These are phyloP conservation scores for Amyloporia xantha DNA, from an alignment of 768 basidiomycete genomes.

Conservation along the genomic window DNA sequence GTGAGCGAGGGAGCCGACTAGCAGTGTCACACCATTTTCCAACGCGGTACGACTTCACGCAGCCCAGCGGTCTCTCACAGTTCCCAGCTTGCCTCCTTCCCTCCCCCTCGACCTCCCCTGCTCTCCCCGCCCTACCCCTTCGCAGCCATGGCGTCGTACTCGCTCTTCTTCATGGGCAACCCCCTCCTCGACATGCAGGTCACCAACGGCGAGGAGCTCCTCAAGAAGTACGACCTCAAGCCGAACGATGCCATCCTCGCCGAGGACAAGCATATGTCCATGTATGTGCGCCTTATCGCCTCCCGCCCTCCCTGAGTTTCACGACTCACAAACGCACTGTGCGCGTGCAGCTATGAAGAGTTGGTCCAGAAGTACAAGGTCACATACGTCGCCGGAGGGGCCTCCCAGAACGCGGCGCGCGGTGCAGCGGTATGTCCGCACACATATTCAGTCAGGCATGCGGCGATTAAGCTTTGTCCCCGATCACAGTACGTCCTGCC, in stretches of 20 bases:
- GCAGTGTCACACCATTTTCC: no score
- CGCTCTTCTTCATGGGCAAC: conserved; percentile 89
- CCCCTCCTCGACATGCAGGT: conserved; percentile 97
- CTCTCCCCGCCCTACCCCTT: not conserved
- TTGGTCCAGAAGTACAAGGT: conserved; percentile 68
- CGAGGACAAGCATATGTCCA: conserved; percentile 76
- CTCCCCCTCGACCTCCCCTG: not conserved
- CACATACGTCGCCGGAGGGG: conserved; percentile 94
- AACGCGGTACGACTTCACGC: not conserved
- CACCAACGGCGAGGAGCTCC: conserved; percentile 71
- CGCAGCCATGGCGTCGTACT: conserved; percentile 40
- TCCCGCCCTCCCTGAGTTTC: not conserved
- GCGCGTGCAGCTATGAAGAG: conserved; percentile 77
- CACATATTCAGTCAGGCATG: not conserved
- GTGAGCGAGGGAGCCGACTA: not conserved
- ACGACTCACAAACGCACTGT: not conserved
- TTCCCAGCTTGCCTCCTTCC: not conserved
- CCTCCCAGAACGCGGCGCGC: conserved; percentile 93
- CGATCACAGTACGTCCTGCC: conserved; percentile 80
- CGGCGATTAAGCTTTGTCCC: not conserved
- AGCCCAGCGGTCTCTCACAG: not conserved
- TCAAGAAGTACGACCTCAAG: conserved; percentile 86
- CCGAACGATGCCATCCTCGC: conserved; percentile 96
- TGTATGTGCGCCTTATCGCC: conserved; percentile 45
- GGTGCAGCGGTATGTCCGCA: conserved; percentile 79